Base-by-base conservation (phyloP, 495 filamentous ascomycete genomes). In the Entonaema liquescens region DNA sequence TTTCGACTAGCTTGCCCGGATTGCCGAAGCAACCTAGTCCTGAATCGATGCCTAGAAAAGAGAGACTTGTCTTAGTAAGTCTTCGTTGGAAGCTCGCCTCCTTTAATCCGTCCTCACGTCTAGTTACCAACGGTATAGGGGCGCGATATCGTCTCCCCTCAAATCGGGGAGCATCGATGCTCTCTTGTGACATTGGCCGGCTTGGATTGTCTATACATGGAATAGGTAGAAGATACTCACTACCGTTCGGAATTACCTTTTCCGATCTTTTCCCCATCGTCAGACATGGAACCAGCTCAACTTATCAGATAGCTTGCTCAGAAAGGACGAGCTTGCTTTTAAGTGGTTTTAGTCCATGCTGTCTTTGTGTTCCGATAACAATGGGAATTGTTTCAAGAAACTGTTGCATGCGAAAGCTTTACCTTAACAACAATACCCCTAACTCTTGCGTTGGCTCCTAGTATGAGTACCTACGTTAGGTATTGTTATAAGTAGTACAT, bases 21-120 rank as follows among this genome's bases (percentile, higher is more conserved):
- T 72, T 64, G 5, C 64, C 64, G 15, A 72, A 72, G 21, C 60
- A 67, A 25, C 60, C 64, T 13, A 72, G 44, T 26, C 69, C 69
- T 11, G 29, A 67, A 19, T 72, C 69, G 5, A 60, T 64, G 3
- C 15, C 59, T 1, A 64, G 64, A 3, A 35, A 26, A 3, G 44
- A 8, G 29, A 59, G 19, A 25, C 21, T 60, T n/a, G 36, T n/a
- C 1, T 35, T 52, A 13, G 53, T 31, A 12, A 28, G 3, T 21
- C 49, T 58, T 1, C 19, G 42, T 8, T 9, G 23, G 12, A 71
- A 52, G 25, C 33, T 62, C 4, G 6, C 17, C 5, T 67, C 68
- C 6, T 52, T 25, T 5, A 71, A 35, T 19, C 42, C 26, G 3
- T 1, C 8, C 3, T 5, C 21, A 17, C 53, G 13, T 12, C 44